Percentiles rank a stretch among this genome's conserved stretches.
These are phyloP conservation scores for Elaeis guineensis DNA, from an alignment of 176 grass and related monocot species.

Conservation along the genomic window DNA sequence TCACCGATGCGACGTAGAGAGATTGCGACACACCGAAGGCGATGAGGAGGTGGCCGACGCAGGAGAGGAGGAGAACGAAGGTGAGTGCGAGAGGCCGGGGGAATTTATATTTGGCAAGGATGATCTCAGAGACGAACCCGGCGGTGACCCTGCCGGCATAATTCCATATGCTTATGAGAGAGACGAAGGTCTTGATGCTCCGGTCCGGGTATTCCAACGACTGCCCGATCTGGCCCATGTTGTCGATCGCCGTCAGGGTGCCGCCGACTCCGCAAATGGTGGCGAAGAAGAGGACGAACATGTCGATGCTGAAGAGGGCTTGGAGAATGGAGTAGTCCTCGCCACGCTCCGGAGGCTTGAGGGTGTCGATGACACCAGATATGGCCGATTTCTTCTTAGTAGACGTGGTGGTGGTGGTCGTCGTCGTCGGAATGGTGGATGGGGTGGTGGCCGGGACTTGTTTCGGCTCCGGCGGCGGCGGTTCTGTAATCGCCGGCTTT, in stretches of 20 bases:
- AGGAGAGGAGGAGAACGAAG: slow-evolving; percentile 45
- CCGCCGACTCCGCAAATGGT: slow-evolving; percentile 66
- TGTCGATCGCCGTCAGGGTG: slow-evolving; percentile 74
- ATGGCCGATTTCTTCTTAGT: not conserved
- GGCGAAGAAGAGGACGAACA: slow-evolving; percentile 55
- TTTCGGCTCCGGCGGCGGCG: not conserved
- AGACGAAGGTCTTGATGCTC: slow-evolving; percentile 70
- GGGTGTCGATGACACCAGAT: slow-evolving; percentile 26
- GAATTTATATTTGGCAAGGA: slow-evolving; percentile 38
- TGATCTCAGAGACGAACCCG: slow-evolving; percentile 51
- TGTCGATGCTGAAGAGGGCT: slow-evolving; percentile 64
- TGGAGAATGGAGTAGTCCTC: slow-evolving; percentile 66
- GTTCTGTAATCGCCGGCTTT: not conserved
- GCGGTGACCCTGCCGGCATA: slow-evolving; percentile 51
- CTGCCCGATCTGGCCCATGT: slow-evolving; percentile 73
- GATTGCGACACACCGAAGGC: slow-evolving; percentile 51
- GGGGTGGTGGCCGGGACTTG: not conserved
- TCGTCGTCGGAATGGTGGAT: not conserved
- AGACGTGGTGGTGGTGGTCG: not conserved
- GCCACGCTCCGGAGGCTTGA: slow-evolving; percentile 43
- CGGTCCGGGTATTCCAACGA: slow-evolving; percentile 40
- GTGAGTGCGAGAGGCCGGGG: slow-evolving; percentile 58
- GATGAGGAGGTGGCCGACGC: slow-evolving; percentile 71
- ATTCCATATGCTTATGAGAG: slow-evolving; percentile 88
- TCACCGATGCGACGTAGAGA: slow-evolving; percentile 33